Conservation (phyloP, 345 rosid species). For the Euphorbia pulcherrima region DNA sequence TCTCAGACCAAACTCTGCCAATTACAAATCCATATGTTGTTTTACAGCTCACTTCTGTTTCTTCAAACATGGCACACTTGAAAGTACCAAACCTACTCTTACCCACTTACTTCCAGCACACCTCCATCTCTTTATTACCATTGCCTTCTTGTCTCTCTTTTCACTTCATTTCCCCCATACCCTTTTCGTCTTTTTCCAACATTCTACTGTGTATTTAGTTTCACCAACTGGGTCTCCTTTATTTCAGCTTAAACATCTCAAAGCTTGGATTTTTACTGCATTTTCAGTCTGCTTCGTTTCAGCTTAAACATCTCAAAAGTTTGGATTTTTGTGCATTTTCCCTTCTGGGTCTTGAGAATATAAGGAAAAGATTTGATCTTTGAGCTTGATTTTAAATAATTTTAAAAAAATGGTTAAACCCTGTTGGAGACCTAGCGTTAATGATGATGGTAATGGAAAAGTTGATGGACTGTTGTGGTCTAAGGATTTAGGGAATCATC, state of each 20-base stretch:
- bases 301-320: too few relatives aligned
- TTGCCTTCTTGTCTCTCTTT: conserved; percentile 54
- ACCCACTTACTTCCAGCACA: conserved; percentile 58
- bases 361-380: neutral
- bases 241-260: too few relatives aligned
- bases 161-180: conserved; percentile 38
- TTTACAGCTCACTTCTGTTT: conserved; percentile 48
- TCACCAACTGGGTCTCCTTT: too few relatives aligned
- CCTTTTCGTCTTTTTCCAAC: conserved; percentile 53
- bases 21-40: conserved; percentile 28
- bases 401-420: conserved; percentile 52
- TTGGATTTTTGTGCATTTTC: conserved; percentile 16
- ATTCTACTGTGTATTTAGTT: too few relatives aligned
- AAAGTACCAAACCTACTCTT: conserved; percentile 27
- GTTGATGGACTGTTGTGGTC: conserved; percentile 65
- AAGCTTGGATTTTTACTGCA: conserved; percentile 15
- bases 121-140: conserved; percentile 36
- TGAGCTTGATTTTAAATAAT: conserved; percentile 3
- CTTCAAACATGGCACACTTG: conserved; percentile 36
- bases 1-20: conserved; percentile 38
- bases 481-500: conserved; percentile 59
- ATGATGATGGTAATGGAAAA: conserved; percentile 34
- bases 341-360: conserved; percentile 17
- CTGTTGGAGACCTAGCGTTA: conserved; percentile 53
- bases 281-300: conserved; percentile 26